A percentile compares a stretch with the other conserved stretches of the same genome.
phyloP scores from a whole-genome alignment of 306 rosid genomes.

The Corylus avellana region DNA sequence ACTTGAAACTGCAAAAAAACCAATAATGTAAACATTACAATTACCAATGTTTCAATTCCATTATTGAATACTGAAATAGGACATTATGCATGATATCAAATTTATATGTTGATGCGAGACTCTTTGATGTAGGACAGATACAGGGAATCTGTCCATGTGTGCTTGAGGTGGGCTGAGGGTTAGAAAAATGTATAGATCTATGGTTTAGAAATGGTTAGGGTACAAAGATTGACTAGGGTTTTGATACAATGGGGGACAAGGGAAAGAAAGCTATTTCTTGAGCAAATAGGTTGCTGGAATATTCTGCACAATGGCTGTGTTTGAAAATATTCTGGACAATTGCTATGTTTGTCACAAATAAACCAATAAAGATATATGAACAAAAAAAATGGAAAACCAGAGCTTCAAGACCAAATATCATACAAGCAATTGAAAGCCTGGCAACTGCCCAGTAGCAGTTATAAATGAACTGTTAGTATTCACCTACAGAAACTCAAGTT shows the following conservation, averaged over 20 bases:
- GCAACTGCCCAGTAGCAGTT: not conserved
- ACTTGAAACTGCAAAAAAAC: constrained; percentile 35
- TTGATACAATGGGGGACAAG: not conserved
- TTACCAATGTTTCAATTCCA: not conserved
- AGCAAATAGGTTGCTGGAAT: constrained; percentile 2
- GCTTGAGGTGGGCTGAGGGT: not conserved
- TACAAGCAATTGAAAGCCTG: not conserved
- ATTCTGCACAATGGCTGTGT: not conserved
- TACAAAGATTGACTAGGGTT: not conserved
- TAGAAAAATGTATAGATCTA: not conserved
- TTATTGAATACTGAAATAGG: constrained; percentile 7
- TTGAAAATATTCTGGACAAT: not conserved
- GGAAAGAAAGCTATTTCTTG: not conserved
- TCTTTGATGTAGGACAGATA: not conserved
- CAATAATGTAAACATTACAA: not conserved
- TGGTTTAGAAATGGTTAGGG: not conserved
- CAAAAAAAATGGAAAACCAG: not conserved
- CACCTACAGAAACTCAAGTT: constrained; percentile 5
- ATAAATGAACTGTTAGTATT: not conserved
- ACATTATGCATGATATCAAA: not conserved
- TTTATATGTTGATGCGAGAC: not conserved
- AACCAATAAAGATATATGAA: not conserved
- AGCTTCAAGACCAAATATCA: not conserved
- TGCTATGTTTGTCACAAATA: not conserved
- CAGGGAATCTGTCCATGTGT: not conserved